Conservation (phyloP, 495 filamentous ascomycete species). For the Penicillium arizonense region DNA sequence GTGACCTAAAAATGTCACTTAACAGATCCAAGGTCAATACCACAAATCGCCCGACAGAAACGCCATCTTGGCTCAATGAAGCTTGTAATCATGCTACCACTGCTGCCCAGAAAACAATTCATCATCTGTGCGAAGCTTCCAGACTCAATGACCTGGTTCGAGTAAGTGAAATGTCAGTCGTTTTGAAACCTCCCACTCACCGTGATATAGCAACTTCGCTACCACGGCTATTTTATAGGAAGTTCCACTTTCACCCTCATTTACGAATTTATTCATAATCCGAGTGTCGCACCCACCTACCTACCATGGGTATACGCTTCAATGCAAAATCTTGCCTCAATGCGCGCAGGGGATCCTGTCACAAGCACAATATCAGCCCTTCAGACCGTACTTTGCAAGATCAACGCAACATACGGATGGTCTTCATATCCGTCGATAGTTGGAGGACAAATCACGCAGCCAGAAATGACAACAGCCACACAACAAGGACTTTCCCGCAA, state of each 20-base stretch:
- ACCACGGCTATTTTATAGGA: conserved; percentile 40
- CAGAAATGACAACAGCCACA: neutral
- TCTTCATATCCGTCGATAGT: neutral
- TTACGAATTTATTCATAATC: conserved; percentile 40
- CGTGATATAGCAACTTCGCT: conserved; percentile 33
- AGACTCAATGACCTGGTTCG: conserved; percentile 34
- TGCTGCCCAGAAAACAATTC: conserved; percentile 37
- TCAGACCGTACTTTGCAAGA: conserved; percentile 32
- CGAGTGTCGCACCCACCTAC: conserved; percentile 29
- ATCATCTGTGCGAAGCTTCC: conserved; percentile 35
- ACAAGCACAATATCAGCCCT: conserved; percentile 31
- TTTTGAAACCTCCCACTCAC: neutral
- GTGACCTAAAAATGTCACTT: conserved; percentile 23
- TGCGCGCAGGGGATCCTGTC: conserved; percentile 32
- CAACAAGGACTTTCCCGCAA: neutral
- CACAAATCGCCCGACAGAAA: conserved; percentile 27
- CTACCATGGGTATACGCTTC: conserved; percentile 42
- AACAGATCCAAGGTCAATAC: conserved; percentile 1
- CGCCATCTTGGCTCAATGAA: conserved; percentile 42
- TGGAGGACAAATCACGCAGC: neutral
- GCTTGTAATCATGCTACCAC: conserved; percentile 39
- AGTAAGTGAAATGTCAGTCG: conserved; percentile 16
- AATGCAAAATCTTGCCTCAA: conserved; percentile 29
- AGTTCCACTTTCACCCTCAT: conserved; percentile 39
- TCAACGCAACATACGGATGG: conserved; percentile 39